phyloP scores from a whole-genome alignment of 768 basidiomycete genomes.

The Scleroderma citrinum region DNA sequence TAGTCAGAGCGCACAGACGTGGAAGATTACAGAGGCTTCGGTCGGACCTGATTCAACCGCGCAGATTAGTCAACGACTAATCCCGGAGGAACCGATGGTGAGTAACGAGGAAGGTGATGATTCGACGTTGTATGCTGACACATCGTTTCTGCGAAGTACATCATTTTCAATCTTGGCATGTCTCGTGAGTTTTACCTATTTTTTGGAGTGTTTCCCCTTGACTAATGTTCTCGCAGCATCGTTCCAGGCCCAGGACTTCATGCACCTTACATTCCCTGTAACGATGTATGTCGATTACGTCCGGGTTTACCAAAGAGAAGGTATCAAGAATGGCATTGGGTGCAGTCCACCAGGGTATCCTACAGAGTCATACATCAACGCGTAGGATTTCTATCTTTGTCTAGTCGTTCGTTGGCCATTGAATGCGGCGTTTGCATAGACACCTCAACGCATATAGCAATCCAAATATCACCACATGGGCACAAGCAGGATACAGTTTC shows the following conservation, averaged over 20 bases:
- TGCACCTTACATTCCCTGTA: slow-evolving; percentile 69
- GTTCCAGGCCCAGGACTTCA: slow-evolving; percentile 72
- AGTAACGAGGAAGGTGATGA: slow-evolving; percentile 16
- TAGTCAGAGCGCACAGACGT: slow-evolving; percentile 56
- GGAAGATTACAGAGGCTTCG: slow-evolving; percentile 62
- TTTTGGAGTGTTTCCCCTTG: background rate
- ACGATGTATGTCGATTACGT: slow-evolving; percentile 88
- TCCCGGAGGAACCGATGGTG: slow-evolving; percentile 92
- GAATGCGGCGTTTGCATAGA: slow-evolving; percentile 7
- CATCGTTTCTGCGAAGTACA: slow-evolving; percentile 43
- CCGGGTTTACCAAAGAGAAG: slow-evolving; percentile 77
- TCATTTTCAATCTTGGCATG: slow-evolving; percentile 84
- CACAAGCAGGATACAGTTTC: slow-evolving; percentile 64
- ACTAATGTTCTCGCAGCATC: slow-evolving; percentile 32
- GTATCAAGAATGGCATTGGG: slow-evolving; percentile 58
- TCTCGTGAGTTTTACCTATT: slow-evolving; percentile 38
- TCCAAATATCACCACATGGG: slow-evolving; percentile 85
- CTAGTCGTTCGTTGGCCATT: background rate
- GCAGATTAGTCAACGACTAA: slow-evolving; percentile 58
- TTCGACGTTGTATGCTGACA: background rate
- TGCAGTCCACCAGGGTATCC: slow-evolving; percentile 79
- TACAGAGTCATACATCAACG: slow-evolving; percentile 72
- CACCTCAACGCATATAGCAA: slow-evolving; percentile 60
- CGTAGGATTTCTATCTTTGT: slow-evolving; percentile 33
- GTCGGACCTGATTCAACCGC: slow-evolving; percentile 60